A percentile compares a stretch with the other conserved stretches of the same genome.
Evolutionary conservation across 208 protist species (phyloP).

Genomic region (Leishmania turanica): DNA sequence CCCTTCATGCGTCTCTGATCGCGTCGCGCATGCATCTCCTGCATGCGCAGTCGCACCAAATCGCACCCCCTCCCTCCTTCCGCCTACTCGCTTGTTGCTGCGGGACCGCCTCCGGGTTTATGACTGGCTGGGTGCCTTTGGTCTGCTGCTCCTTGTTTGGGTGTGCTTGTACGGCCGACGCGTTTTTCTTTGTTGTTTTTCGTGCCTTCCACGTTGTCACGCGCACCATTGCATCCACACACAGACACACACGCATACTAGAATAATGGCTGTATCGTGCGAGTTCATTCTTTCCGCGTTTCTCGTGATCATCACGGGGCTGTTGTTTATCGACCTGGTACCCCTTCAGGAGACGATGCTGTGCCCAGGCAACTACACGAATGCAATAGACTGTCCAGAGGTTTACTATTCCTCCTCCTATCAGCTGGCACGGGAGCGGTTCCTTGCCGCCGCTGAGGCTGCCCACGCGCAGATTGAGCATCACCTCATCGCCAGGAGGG

Average conservation of each 20-base stretch:
- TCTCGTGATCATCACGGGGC: conserved; percentile 56
- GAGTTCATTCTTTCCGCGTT: conserved; percentile 43
- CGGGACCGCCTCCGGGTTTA: neutral
- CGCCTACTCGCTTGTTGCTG: neutral
- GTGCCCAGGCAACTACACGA: conserved; percentile 58
- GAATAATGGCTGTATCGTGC: neutral
- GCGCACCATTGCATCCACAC: neutral
- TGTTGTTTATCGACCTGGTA: conserved; percentile 81
- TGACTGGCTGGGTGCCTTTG: neutral
- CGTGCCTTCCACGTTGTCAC: neutral
- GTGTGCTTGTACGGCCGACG: neutral
- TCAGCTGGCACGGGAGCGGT: conserved; percentile 67
- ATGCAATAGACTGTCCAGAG: conserved; percentile 62
- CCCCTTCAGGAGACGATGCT: conserved; percentile 76
- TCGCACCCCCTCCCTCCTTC: neutral
- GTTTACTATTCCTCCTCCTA: conserved; percentile 73
- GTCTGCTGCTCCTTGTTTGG: neutral
- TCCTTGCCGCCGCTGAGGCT: conserved; percentile 60
- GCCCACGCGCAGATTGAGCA: conserved; percentile 47
- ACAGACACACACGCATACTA: neutral
- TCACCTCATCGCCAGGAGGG: conserved; percentile 50
- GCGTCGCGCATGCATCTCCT: neutral
- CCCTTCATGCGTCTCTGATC: neutral
- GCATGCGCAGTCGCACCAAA: neutral
- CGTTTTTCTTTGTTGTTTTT: neutral